These are phyloP conservation scores for Cyberlindnera maritima DNA, from an alignment of 805 yeast species.

Conservation along the genomic window DNA sequence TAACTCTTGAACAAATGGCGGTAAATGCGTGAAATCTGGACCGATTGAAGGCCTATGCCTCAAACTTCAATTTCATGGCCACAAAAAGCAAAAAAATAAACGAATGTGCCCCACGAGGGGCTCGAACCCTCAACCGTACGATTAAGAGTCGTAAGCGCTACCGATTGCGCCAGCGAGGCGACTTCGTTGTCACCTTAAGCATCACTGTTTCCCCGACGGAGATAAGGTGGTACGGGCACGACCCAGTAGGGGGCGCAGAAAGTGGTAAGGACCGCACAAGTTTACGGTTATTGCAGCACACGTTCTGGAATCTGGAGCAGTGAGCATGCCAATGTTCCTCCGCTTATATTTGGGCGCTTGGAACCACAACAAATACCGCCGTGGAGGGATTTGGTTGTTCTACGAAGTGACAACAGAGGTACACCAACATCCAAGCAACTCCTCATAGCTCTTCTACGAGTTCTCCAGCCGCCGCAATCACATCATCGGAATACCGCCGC, in stretches of 20 bases:
- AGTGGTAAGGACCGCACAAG: neutral
- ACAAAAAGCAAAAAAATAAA: slow-evolving; percentile 3
- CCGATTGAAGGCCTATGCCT: too few species aligned
- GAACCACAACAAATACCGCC: too few species aligned
- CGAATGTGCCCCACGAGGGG: slow-evolving; percentile 32
- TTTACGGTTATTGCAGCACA: too few species aligned
- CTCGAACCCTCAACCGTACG: slow-evolving; percentile 36
- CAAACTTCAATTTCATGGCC: neutral
- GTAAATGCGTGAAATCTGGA: neutral
- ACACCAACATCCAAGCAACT: too few species aligned
- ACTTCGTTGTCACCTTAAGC: neutral
- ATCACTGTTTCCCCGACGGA: neutral
- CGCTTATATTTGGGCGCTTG: too few species aligned
- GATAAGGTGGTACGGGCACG: neutral
- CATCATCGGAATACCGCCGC: neutral
- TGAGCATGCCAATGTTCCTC: too few species aligned
- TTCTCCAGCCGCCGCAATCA: neutral
- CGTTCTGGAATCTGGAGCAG: too few species aligned
- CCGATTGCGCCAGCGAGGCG: slow-evolving; percentile 33
- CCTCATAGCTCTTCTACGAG: too few species aligned
- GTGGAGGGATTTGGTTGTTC: too few species aligned
- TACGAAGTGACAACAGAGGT: too few species aligned
- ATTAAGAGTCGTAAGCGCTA: slow-evolving; percentile 35
- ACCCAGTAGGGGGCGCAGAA: neutral
- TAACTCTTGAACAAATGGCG: neutral